Base-by-base conservation (phyloP, 495 filamentous ascomycete genomes). In the Penicillium desertorum region DNA sequence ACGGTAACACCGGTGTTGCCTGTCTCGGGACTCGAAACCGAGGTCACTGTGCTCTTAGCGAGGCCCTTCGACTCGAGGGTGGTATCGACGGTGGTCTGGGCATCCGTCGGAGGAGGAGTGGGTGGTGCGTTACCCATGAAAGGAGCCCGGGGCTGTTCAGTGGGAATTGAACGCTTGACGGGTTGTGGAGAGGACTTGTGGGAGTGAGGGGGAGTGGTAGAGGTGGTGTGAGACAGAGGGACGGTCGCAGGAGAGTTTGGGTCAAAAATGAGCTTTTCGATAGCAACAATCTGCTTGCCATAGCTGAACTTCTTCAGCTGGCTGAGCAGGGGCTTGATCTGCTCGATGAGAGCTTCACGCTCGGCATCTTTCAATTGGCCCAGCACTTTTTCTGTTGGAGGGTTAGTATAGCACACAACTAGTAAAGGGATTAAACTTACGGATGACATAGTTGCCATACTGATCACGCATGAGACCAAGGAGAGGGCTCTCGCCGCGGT, bases 391-490 rank as follows among this genome's bases (percentile, higher is more conserved):
- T 95, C 90, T 95, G 66, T 29, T 23, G 19, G 23, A 8, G 17
- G 7, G 57, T 75, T 57, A 75, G 60, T 34, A 41, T 10, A 5
- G 14, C 42, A 49, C 12, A 8, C 12, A 34, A 25, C 19, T 9
- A 14, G 1, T 12, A 7, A 12, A 27, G 51, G 23, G 16, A 52
- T 27, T 22, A n/a, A 4, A 86, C 93, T 82, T 85, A 96, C 91
- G 94, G 57, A 98, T 88, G 16, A 98, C 94, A 68, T 98, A 98
- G 69, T 98, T 98, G 42, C 90, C 95, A 71, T 87, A 98, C 58
- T 89, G 87, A 67, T 98, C 94, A 57, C 87, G 89, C 79, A 97
- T 93, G 67, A 98, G 72, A 10, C 81, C 78, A 51, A 87, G 79
- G 10, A 97, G 74, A 17, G 84, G 81, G 62, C 78, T 87, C 50